Percentiles rank a stretch among this genome's conserved stretches.
Conservation (phyloP, 768 basidiomycete species). For the Albatrellus ellisii region DNA sequence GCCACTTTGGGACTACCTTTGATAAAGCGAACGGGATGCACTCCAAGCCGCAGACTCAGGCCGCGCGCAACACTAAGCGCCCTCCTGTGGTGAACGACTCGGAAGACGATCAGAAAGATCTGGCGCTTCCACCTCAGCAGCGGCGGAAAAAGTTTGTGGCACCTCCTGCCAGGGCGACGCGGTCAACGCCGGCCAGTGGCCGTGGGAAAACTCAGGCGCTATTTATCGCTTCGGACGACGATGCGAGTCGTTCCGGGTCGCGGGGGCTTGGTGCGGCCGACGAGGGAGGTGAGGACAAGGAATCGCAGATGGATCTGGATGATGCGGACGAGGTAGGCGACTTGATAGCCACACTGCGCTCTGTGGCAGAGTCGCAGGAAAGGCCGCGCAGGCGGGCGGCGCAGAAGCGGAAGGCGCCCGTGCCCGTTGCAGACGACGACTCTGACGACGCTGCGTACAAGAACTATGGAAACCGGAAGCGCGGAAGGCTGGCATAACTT, state of each 20-base stretch:
- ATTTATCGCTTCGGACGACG: neutral
- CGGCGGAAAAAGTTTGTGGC: no score
- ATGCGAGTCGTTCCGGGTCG: neutral
- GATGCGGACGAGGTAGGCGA: slow-evolving; percentile 11
- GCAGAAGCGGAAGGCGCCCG: slow-evolving; percentile 6
- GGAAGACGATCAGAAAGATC: no score
- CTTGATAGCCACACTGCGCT: slow-evolving; percentile 16
- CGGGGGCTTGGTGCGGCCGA: neutral
- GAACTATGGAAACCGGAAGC: slow-evolving; percentile 34
- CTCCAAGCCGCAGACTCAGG: no score
- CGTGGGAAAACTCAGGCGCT: neutral
- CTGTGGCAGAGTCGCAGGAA: slow-evolving; percentile 15
- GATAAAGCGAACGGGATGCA: no score
- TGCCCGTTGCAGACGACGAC: slow-evolving; percentile 39
- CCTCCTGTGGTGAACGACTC: no score
- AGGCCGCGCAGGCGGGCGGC: slow-evolving; percentile 12
- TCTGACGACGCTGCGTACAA: slow-evolving; percentile 57
- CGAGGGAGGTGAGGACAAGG: neutral
- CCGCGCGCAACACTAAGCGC: no score
- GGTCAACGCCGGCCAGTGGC: neutral
- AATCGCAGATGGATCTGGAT: neutral
- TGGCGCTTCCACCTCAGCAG: no score
- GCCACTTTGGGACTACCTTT: no score
- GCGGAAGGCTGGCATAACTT: slow-evolving; percentile 2
- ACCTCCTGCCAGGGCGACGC: neutral